These are phyloP conservation scores for Keithomyces neogunnii DNA, from an alignment of 2,329 filamentous ascomycete species.

Conservation along the genomic window DNA sequence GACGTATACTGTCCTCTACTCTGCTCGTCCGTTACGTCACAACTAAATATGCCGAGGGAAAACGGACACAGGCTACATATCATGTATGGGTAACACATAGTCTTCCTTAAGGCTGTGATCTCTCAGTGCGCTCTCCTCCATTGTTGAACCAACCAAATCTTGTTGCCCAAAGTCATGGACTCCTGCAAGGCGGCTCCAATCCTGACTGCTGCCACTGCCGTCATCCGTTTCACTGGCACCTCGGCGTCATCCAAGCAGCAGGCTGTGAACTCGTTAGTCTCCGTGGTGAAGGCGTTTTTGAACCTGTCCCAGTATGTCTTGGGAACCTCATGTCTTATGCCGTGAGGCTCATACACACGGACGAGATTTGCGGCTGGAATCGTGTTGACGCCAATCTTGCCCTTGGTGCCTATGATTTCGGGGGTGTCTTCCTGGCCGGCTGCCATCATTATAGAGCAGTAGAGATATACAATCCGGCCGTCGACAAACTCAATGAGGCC, in stretches of 20 bases:
- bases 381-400: conserved; percentile 53
- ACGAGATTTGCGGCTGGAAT: conserved; percentile 47
- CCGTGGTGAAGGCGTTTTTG: conserved; percentile 52
- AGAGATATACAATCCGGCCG: conserved; percentile 57
- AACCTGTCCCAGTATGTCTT: conserved; percentile 55
- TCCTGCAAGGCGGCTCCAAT: conserved; percentile 55
- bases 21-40: too few relatives aligned
- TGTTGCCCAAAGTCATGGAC: conserved; percentile 42
- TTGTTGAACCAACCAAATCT: conserved; percentile 54
- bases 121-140: conserved; percentile 6
- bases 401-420: conserved; percentile 58
- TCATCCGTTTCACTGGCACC: conserved; percentile 46
- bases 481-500: conserved; percentile 58
- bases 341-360: conserved; percentile 39
- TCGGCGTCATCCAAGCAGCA: conserved; percentile 46
- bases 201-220: conserved; percentile 49
- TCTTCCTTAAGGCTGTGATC: conserved; percentile 3
- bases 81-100: neutral
- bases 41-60: too few relatives aligned
- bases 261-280: conserved; percentile 55
- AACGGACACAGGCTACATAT: too few relatives aligned
- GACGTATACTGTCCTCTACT: too few relatives aligned
- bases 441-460: conserved; percentile 57
- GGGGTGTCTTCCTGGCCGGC: conserved; percentile 59
- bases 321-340: conserved; percentile 49